Base-by-base conservation (phyloP, 2,329 filamentous ascomycete genomes). In the Diaporthe capsici region DNA sequence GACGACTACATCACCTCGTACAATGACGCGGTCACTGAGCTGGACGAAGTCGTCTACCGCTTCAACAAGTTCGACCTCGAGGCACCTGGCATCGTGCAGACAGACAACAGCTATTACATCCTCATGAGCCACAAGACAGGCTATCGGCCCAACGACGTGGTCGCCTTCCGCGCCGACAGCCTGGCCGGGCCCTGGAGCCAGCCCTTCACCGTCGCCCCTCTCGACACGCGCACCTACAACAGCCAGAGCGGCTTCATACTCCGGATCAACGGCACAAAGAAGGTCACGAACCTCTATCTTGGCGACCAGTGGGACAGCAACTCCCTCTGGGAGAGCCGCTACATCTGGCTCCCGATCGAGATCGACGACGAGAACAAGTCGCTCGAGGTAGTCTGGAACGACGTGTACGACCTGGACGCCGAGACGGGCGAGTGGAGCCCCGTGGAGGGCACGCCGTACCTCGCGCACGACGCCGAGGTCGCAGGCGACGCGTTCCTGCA, bases 51-150 rank as follows among this genome's bases (percentile, higher is more conserved):
- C 6, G 82, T 90, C 1, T 83, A 90, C 78, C 86, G 89, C 10
- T 91, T 88, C 88, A 94, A 89, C 78, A 91, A 91, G 78, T 90
- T 84, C 78, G 89, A 91, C 78, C 84, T 91, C 1, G 89, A 91
- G 79, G 89, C 88, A 0, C 89, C 89, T 0, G 88, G 86, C 0
- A 90, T 91, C 68, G 83, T 91, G 13, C 88, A 90, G 80, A 91
- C 89, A 0, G 88, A 91, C 44, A 83, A 84, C 71, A 89, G 87
- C 77, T 91, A 91, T 79, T 91, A 88, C 76, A 88, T 88, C 0
- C 79, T 91, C 17, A 90, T 91, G 89, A 89, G 87, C 78, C 89
- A 91, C 76, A 91, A 91, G 82, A 91, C 89, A 0, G 89, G 89
- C 1, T 91, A 91, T 70, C 83, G 89, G 12, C 89, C 89, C 0